Evolutionary conservation across 129 eudicot species (phyloP), one percentile per base, ranked within the genome.

Genomic region (Pseudognaphalium luteoalbum): DNA sequence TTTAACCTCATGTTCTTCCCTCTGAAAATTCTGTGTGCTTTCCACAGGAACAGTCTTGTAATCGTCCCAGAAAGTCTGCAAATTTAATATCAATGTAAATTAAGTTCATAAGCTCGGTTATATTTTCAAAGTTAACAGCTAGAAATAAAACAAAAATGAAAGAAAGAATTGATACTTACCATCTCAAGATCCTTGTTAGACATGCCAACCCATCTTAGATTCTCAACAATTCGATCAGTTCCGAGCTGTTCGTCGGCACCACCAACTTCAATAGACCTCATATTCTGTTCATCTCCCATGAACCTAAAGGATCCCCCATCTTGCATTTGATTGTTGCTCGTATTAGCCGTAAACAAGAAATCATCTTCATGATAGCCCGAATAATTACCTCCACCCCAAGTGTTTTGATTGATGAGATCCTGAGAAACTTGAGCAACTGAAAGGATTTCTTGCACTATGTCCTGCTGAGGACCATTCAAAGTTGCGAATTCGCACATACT

Each of bases 151-250:
- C 8, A 65, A 66, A 41, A 63, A 57, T 0, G 34, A 32, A 32
- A 32, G 34, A 32, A 32, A 32, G 34, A 32, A 32, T 2, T 74
- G 30, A n/a, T 56, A 34, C 17, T 73, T 57, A 93, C 97, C 97
- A 88, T 89, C 47, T 87, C 97, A 47, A 88, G 81, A 74, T 90
- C 94, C 44, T 87, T 78, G 73, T 90, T 80, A 34, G 92, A 85
- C 96, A 88, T 88, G 64, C 96, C 98, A 42, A 93, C 90, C 98
- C 96, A 93, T 80, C 95, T 82, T 82, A 91, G 85, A 72, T 86
- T 90, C 79, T 93, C 92, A 67, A 66, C 88, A 71, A 69, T 83
- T 73, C 88, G 81, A 58, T 85, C 90, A 56, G 62, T 47, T 63
- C 69, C 80, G 62, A 83, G 83, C 14, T 82, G 81, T 65, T 89